phyloP scores from a whole-genome alignment of 345 rosid genomes.

The Microcos paniculata region DNA sequence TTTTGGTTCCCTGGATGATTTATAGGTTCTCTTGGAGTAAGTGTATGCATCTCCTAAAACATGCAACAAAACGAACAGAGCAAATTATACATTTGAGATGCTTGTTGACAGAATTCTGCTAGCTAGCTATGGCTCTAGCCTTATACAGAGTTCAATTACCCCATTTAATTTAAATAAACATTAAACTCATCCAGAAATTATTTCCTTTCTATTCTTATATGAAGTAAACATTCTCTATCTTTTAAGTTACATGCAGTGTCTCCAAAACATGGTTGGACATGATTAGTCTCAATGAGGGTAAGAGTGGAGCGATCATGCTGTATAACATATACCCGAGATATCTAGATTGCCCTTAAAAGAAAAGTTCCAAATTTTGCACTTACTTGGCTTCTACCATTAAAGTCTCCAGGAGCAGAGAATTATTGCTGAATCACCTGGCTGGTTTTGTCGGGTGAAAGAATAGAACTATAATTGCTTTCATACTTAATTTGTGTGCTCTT shows the following conservation, averaged over 20 bases:
- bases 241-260: neutral
- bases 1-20: constrained; percentile 46
- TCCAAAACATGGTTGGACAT: neutral
- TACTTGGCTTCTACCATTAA: neutral
- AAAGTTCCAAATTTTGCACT: neutral
- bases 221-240: neutral
- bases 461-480: neutral
- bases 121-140: neutral
- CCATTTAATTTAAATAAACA: neutral
- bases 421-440: neutral
- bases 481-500: too few relatives aligned
- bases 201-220: neutral
- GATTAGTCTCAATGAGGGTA: neutral
- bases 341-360: neutral
- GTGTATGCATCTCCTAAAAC: constrained; percentile 53
- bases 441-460: neutral
- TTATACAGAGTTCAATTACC: neutral
- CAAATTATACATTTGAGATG: neutral
- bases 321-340: neutral
- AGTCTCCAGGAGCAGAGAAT: neutral
- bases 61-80: constrained; percentile 10
- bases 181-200: neutral
- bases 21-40: constrained; percentile 41
- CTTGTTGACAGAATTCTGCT: neutral
- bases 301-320: neutral